Percentiles rank a stretch among this genome's conserved stretches.
Conservation (phyloP, 805 yeast species). For the Metschnikowia lachancei region DNA sequence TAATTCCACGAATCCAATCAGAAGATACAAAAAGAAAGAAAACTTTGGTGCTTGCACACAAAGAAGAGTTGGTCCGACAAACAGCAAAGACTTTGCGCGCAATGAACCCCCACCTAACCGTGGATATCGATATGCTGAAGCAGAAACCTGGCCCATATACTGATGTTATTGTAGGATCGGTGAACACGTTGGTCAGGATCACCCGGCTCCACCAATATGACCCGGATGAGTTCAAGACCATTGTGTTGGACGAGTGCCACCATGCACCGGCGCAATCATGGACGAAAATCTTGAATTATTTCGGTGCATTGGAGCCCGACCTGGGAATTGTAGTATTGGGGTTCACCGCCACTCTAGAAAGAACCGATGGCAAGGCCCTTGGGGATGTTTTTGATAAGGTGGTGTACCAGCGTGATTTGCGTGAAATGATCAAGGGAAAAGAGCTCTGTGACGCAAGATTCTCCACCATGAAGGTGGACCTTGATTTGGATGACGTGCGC, state of each 20-base stretch:
- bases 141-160: slow-evolving; percentile 41
- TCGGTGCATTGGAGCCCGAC: slow-evolving; percentile 44
- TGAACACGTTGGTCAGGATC: slow-evolving; percentile 55
- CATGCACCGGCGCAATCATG: slow-evolving; percentile 80
- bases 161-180: slow-evolving; percentile 75
- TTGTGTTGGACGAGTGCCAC: slow-evolving; percentile 89
- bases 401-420: slow-evolving; percentile 63
- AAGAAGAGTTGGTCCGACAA: slow-evolving; percentile 75
- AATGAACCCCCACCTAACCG: slow-evolving; percentile 48
- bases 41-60: slow-evolving; percentile 70
- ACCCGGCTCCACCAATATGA: slow-evolving; percentile 51
- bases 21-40: slow-evolving; percentile 19
- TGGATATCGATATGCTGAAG: slow-evolving; percentile 71
- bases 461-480: slow-evolving; percentile 51
- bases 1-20: slow-evolving; percentile 47
- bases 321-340: slow-evolving; percentile 65
- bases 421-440: slow-evolving; percentile 63
- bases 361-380: slow-evolving; percentile 68
- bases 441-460: slow-evolving; percentile 71
- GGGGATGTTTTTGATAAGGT: slow-evolving; percentile 65
- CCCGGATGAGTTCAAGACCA: slow-evolving; percentile 62
- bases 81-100: slow-evolving; percentile 50
- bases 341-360: slow-evolving; percentile 80
- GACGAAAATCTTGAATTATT: slow-evolving; percentile 53
- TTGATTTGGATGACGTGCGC: slow-evolving; percentile 40